Base-by-base conservation (phyloP, 176 grass and related monocot species). In the Thinopyrum elongatum region DNA sequence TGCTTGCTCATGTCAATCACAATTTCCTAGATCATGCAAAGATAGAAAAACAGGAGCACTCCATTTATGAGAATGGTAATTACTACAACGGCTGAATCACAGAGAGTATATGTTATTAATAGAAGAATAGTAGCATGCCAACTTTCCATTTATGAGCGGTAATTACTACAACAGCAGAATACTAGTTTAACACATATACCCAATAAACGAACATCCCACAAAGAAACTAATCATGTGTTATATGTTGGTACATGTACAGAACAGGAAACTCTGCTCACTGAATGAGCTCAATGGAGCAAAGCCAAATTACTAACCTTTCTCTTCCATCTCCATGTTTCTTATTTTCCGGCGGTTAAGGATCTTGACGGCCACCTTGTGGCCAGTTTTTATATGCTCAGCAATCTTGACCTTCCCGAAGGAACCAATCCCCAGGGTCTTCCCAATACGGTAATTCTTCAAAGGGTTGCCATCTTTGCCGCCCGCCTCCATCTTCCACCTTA, bases 351-450 rank as follows among this genome's bases (percentile, higher is more conserved):
- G 86, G 44, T 92, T 92, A 16, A 92, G 86, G 66, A 92, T 92
- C 83, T 92, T 92, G 33, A 92, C 78, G 23, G 90, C 90, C 59
- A 92, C 90, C 79, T 89, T 89, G 27, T 92, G 90, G 10, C 90
- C 86, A 33, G 86, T 92, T 30, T 77, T 74, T 34, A 89, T 89
- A 79, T 92, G 90, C 79, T 92, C 90, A 0, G 90, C 90, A 16
- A 92, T 92, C 72, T 92, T 92, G 41, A 92, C 90, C 46, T 92
- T 92, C 30, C 90, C 90, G 9, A 92, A 92, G 11, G 90, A 89
- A 1, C 90, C 90, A 26, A 92, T 92, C 65, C 90, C 90, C 59
- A 92, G 58, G 7, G 90, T 92, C 51, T 92, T 92, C 23, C 90
- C 90, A 34, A 92, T 83, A 17, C 84, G 74, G 80, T 92, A 92